Conservation (phyloP, 2,329 filamentous ascomycete species). For the Stenocarpella maydis region DNA sequence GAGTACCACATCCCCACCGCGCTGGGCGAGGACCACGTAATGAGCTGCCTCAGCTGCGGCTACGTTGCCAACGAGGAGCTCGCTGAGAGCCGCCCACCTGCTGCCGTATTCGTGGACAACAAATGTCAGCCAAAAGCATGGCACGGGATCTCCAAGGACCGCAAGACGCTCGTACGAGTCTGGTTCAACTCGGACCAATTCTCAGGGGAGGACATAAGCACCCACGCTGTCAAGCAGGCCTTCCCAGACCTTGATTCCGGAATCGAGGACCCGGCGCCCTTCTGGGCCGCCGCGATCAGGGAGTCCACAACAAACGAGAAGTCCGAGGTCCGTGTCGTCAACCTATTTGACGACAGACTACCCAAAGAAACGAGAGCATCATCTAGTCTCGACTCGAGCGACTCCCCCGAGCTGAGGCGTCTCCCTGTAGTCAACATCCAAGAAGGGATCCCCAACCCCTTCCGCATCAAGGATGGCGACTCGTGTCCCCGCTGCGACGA, state of each 20-base stretch:
- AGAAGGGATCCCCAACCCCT: slow-evolving; percentile 61
- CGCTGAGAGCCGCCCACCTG: slow-evolving; percentile 52
- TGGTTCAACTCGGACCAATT: slow-evolving; percentile 58
- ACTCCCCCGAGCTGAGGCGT: neutral
- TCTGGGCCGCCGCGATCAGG: slow-evolving; percentile 59
- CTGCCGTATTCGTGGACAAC: neutral
- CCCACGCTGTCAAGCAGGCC: slow-evolving; percentile 70
- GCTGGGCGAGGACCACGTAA: slow-evolving; percentile 85
- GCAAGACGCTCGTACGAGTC: slow-evolving; percentile 72
- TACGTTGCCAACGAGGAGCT: slow-evolving; percentile 90
- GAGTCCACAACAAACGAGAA: slow-evolving; percentile 44
- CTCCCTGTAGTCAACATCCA: slow-evolving; percentile 12
- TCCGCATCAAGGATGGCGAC: slow-evolving; percentile 73
- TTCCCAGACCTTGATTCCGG: slow-evolving; percentile 75
- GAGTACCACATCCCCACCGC: slow-evolving; percentile 88
- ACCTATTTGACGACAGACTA: slow-evolving; percentile 49
- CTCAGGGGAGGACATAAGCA: slow-evolving; percentile 51
- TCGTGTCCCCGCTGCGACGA: slow-evolving; percentile 73
- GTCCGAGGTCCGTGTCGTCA: slow-evolving; percentile 42
- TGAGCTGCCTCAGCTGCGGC: slow-evolving; percentile 76
- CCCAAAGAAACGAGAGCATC: slow-evolving; percentile 16
- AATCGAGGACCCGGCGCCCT: slow-evolving; percentile 64
- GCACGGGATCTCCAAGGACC: slow-evolving; percentile 73
- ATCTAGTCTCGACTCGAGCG: neutral
- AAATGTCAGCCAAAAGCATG: slow-evolving; percentile 47